Base-by-base conservation (phyloP, 768 basidiomycete species). In the Suillus lakei region DNA sequence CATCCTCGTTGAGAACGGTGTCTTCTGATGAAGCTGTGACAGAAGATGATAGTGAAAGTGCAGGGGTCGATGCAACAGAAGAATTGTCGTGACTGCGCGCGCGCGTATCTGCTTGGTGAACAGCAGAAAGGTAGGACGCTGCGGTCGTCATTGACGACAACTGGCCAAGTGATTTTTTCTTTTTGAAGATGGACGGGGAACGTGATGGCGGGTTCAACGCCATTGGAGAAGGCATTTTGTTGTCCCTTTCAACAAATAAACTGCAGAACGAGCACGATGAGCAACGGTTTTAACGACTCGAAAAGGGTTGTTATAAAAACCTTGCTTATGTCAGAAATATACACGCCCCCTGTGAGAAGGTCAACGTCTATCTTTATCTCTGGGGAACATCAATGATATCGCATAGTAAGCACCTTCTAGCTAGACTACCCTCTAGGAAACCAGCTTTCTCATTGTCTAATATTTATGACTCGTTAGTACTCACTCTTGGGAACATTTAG, bases 41-140 rank as follows among this genome's bases (percentile, higher is more conserved):
- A 1, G 90, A 91, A 0, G 91, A 92, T 4, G 91, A 92, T 9
- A 91, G 79, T 1, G 92, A 93, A 21, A 92, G 79, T 0, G 91
- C 87, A 2, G 92, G 91, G 2, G 91, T 92, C 6, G 90, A 85
- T 0, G 85, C 80, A 18, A 89, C 86, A 16, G 88, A 77, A 39
- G 76, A 74, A 36, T 79, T 77, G 64, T 77, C 38, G 63, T 77
- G 79, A 62, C 78, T 78, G 64, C 90, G 85, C 10, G 88, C 87
- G 59, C 88, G 84, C 46, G 91, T 88, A 74, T 34, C 30, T 21
- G 86, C 87, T 74, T 86, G 75, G 23, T 86, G 86, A 21, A 89
- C 79, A 10, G 86, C 88, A 58, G 86, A 83, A 13, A 89, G 81
- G 73, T 88, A 89, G 44, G 85, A 85, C 15, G 85, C 82, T 4